Base-by-base conservation (phyloP, 768 basidiomycete species). In the Lentinula lateritia region DNA sequence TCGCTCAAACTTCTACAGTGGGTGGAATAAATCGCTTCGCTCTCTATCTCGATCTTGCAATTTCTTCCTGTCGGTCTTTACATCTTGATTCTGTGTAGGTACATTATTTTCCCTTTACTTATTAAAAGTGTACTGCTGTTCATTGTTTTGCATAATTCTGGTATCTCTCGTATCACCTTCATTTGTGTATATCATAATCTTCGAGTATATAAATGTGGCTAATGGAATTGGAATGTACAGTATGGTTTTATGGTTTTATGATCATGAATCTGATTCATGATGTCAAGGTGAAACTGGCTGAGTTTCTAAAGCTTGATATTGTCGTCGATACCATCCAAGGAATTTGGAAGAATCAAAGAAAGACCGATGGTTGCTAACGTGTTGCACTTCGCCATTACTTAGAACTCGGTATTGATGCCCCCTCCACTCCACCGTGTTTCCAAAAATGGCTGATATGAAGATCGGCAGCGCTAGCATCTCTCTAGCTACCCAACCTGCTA, bases 391-490 rank as follows among this genome's bases (percentile, higher is more conserved):
- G 50, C 95, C 95, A 66, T 93, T 89, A 39, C 74, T 74, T 62
- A 87, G 71, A 50, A 98, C 83, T 64, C 80, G 78, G 73, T 98
- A 99, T 64, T 72, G 81, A 68, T 75, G 80, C 0, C 95, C 96
- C 69, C 97, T 82, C 97, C 97, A 99, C 0, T 80, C 78, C 36
- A 99, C 92, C 61, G 86, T 84, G 70, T 86, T 80, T 34, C 95
- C 94, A 54, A 88, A 73, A 43, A 99, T 84, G 6, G 92, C 96
- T 63, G 88, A 76, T 6, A 89, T 53, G 84, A 88, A 99, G 61
- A 98, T 92, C 0, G 97, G 97, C 20, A 98, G 76, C 4, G 96
- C 88, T 62, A 95, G 72, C 43, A 88, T 12, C 74, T 99, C 97
- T 61, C 97, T 82, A 18, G 81, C 75, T 16, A 78, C 71, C 93